Evolutionary conservation across 257 asterid genomes (phyloP).

Genomic region (Leptodermis oblonga): DNA sequence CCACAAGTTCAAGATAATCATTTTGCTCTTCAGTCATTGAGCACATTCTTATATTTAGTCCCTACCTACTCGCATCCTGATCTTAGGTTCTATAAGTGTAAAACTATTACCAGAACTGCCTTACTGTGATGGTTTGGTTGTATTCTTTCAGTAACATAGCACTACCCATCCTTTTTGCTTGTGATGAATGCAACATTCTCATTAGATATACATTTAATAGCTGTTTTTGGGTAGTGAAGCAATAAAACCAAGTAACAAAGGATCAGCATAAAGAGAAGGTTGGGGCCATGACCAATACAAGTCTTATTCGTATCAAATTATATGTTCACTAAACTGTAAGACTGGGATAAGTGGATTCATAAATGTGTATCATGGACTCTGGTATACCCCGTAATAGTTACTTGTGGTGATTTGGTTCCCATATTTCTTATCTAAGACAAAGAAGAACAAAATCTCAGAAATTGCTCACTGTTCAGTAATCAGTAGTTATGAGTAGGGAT

Average conservation of each 20-base stretch:
- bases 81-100: background rate
- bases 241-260: background rate
- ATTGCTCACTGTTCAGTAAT: background rate
- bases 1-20: background rate
- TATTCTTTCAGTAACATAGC: background rate
- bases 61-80: background rate
- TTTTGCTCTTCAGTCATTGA: background rate
- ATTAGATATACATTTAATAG: background rate
- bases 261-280: background rate
- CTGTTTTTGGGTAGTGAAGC: background rate
- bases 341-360: background rate
- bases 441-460: background rate
- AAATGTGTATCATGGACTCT: background rate
- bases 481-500: background rate
- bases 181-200: too few relatives aligned
- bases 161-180: background rate
- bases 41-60: too few relatives aligned
- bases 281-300: background rate
- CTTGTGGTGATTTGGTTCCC: background rate
- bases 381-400: background rate
- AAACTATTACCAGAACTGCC: background rate
- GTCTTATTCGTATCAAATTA: background rate
- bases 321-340: background rate
- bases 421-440: background rate
- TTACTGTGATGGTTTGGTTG: background rate